phyloP scores from a whole-genome alignment of 2,329 filamentous ascomycete genomes.

The Sclerotinia minor region DNA sequence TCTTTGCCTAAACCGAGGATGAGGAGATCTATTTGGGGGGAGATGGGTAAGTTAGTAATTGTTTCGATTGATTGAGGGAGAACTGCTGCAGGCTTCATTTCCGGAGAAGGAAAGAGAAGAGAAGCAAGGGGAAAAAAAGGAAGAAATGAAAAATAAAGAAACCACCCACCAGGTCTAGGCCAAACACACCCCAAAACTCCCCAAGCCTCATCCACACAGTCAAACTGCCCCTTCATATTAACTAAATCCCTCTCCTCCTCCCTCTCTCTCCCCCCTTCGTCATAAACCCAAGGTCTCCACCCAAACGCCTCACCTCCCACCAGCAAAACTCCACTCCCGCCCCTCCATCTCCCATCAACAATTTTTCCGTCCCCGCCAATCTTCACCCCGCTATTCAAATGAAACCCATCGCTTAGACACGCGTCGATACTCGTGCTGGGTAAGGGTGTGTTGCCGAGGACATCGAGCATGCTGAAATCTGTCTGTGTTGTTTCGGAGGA shows the following conservation, averaged over 20 bases:
- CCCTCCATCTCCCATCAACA: constrained; percentile 40
- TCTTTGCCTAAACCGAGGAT: constrained; percentile 82
- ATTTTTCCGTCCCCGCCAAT: constrained; percentile 49
- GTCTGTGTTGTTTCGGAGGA: constrained; percentile 62
- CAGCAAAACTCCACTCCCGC: constrained; percentile 72
- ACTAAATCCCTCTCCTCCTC: constrained; percentile 49
- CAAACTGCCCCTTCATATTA: constrained; percentile 80
- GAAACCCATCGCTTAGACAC: constrained; percentile 80
- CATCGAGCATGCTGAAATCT: constrained; percentile 75
- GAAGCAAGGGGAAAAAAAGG: neutral
- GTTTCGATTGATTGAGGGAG: neutral
- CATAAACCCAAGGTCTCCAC: constrained; percentile 77
- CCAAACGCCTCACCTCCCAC: constrained; percentile 83
- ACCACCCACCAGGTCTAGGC: constrained; percentile 77
- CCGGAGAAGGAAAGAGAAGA: neutral
- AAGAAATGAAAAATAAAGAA: constrained; percentile 7
- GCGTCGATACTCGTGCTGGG: constrained; percentile 84
- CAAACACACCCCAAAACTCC: constrained; percentile 75
- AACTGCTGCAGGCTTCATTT: too few relatives aligned
- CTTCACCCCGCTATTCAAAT: constrained; percentile 72
- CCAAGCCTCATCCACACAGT: constrained; percentile 69
- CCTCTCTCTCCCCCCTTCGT: constrained; percentile 40
- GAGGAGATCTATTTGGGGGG: constrained; percentile 64
- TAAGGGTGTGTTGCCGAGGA: constrained; percentile 71
- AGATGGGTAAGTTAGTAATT: neutral